phyloP scores from a whole-genome alignment of 148 eudicot genomes.

The Spergularia marina region DNA sequence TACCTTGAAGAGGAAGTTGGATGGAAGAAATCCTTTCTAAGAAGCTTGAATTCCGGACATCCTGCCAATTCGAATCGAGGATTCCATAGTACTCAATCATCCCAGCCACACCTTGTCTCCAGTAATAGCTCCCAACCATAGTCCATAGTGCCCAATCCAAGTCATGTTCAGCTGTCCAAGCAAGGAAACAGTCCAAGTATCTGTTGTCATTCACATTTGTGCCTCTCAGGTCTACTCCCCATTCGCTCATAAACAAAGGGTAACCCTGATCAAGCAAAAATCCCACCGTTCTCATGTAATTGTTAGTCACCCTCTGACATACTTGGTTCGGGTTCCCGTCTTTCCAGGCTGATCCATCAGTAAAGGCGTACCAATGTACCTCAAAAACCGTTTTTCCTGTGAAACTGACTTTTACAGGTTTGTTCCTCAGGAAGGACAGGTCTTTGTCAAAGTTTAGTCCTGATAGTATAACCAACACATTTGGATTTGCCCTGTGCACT shows the following conservation, averaged over 20 bases:
- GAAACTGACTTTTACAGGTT: slow-evolving; percentile 46
- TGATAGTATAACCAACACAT: slow-evolving; percentile 67
- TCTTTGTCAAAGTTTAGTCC: slow-evolving; percentile 70
- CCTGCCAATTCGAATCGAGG: slow-evolving; percentile 53
- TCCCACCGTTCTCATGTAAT: slow-evolving; percentile 39
- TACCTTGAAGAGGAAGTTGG: slow-evolving; percentile 76
- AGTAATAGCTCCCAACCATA: slow-evolving; percentile 72
- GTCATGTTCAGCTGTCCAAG: slow-evolving; percentile 69
- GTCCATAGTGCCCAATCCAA: slow-evolving; percentile 91
- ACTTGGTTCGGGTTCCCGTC: slow-evolving; percentile 65
- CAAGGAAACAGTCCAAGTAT: slow-evolving; percentile 71
- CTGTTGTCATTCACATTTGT: slow-evolving; percentile 65
- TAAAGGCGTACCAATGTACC: slow-evolving; percentile 75
- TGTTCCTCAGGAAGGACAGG: slow-evolving; percentile 50
- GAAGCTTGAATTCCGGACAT: slow-evolving; percentile 51
- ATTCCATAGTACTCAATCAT: slow-evolving; percentile 67
- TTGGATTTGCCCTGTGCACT: slow-evolving; percentile 77
- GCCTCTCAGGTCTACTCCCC: slow-evolving; percentile 72
- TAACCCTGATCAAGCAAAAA: slow-evolving; percentile 59
- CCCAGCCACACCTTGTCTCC: slow-evolving; percentile 58
- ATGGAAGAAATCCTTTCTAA: slow-evolving; percentile 53
- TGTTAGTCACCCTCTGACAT: slow-evolving; percentile 40
- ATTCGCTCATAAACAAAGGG: slow-evolving; percentile 88
- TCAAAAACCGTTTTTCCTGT: slow-evolving; percentile 59
- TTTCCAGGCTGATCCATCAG: slow-evolving; percentile 56